Evolutionary conservation across 805 yeast genomes (phyloP), one percentile per base, ranked within the genome.

Genomic region (Myxozyma vanderwaltii): DNA sequence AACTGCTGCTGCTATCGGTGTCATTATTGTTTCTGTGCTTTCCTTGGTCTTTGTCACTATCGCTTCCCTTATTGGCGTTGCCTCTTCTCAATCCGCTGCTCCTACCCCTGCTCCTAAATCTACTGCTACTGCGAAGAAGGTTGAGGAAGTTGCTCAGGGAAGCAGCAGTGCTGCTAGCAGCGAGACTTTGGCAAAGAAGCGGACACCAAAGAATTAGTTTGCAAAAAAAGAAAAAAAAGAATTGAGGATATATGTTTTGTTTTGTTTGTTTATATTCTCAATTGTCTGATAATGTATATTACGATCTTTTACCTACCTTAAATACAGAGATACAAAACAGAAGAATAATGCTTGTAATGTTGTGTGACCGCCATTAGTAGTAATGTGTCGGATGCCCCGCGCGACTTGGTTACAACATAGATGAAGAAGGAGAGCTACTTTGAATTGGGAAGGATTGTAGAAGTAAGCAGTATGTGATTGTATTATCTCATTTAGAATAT

Each of bases 1-100:
- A 23, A 69, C 70, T 12, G 71, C 74, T 1, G 69, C 68, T 8
- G 67, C 71, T 8, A 63, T 70, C 17, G 70, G 68, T 13, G 63
- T 67, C 19, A 66, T 65, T n/a, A 46, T 66, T 33, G 54, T 64
- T 27, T 54, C 68, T 12, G 48, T 69, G 31, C 44, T 70, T 10
- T 67, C 70, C 17, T 48, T 68, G 10, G 39, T 69, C 27, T 66
- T 70, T 51, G 73, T 74, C 19, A 26, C 69, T 23, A 27, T 70
- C 27, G 27, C 71, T 52, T 59, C 53, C 61, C 56, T 36, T 43
- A 67, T 58, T 19, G 48, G 54, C 19, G 51, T 53, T n/a, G 21
- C 41, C 51, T 49, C 6, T 38, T 46, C n/a, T 6, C 41, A 38
- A 13, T 46, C 54, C 17, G n/a, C 47, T n/a, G 35, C 50, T 23